Percentiles rank a stretch among this genome's conserved stretches.
phyloP scores from a whole-genome alignment of 495 filamentous ascomycete genomes.

The Glarea lozoyensis region DNA sequence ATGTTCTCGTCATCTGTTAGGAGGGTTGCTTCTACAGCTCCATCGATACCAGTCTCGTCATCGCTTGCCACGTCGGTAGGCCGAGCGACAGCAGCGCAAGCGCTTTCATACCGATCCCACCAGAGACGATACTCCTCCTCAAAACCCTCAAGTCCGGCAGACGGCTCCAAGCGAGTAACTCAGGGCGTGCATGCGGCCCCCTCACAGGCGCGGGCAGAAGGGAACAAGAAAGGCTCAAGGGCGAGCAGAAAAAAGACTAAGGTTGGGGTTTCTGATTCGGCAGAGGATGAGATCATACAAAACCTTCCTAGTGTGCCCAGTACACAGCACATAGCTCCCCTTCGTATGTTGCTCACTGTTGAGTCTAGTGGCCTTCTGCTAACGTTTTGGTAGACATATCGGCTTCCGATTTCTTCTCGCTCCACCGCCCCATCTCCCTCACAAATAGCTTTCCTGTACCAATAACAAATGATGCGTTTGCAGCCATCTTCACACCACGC shows the following conservation, averaged over 20 bases:
- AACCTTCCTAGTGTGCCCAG: slow-evolving; percentile 76
- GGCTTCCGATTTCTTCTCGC: slow-evolving; percentile 88
- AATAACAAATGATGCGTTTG: slow-evolving; percentile 64
- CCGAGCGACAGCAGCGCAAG: slow-evolving; percentile 25
- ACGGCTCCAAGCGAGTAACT: slow-evolving; percentile 36
- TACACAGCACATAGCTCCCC: slow-evolving; percentile 59
- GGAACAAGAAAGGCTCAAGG: slow-evolving; percentile 36
- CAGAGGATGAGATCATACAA: slow-evolving; percentile 32
- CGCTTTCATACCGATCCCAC: slow-evolving; percentile 29
- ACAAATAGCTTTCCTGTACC: slow-evolving; percentile 67
- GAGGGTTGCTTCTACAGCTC: slow-evolving; percentile 34
- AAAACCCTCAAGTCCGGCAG: slow-evolving; percentile 46
- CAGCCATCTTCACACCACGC: slow-evolving; percentile 64
- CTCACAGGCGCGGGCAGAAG: slow-evolving; percentile 24
- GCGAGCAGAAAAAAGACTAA: slow-evolving; percentile 29
- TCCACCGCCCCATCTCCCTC: slow-evolving; percentile 88
- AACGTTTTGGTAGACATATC: slow-evolving; percentile 57
- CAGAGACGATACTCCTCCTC: slow-evolving; percentile 48
- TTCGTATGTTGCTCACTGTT: slow-evolving; percentile 42
- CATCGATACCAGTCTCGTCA: slow-evolving; percentile 30
- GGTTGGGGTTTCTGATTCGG: slow-evolving; percentile 17
- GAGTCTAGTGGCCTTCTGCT: slow-evolving; percentile 10
- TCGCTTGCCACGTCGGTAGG: slow-evolving; percentile 23
- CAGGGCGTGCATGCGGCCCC: slow-evolving; percentile 27
- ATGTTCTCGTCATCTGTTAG: slow-evolving; percentile 46